Percentiles rank a stretch among this genome's conserved stretches.
These are phyloP conservation scores for Lichtheimia ornata DNA, from an alignment of 371 early-diverging fungal genomes.

Conservation along the genomic window DNA sequence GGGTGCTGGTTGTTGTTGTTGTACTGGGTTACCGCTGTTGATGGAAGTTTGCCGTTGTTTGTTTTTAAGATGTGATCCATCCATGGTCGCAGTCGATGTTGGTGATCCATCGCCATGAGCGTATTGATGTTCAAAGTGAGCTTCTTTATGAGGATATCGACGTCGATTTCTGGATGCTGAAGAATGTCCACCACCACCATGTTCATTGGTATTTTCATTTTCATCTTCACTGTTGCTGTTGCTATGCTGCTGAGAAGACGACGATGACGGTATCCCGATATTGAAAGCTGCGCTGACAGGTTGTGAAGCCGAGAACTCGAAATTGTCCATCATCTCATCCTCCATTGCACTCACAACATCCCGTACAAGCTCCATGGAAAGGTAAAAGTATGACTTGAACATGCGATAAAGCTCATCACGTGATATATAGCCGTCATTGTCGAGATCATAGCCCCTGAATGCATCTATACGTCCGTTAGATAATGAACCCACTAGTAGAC, in stretches of 20 bases:
- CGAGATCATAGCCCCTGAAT: constrained; percentile 92
- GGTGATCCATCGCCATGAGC: constrained; percentile 10
- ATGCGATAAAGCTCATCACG: constrained; percentile 83
- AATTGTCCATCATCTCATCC: constrained; percentile 85
- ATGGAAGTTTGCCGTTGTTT: constrained; percentile 7
- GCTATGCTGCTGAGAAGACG: constrained; percentile 22
- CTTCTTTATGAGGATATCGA: constrained; percentile 41
- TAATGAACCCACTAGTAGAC: not conserved
- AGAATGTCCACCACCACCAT: not conserved
- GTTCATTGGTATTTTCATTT: constrained; percentile 13
- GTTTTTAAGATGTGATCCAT: constrained; percentile 15
- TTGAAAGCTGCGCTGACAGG: constrained; percentile 94
- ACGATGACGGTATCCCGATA: constrained; percentile 71
- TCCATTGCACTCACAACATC: constrained; percentile 91
- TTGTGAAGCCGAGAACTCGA: constrained; percentile 87
- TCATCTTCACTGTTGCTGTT: constrained; percentile 14
- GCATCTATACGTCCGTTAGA: constrained; percentile 58
- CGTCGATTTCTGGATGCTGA: constrained; percentile 7
- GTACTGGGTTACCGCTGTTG: not conserved
- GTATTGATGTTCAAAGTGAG: constrained; percentile 34
- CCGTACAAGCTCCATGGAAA: constrained; percentile 86
- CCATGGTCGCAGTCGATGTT: not conserved
- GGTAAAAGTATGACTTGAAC: constrained; percentile 90
- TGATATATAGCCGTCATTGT: constrained; percentile 85
- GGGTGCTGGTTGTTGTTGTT: constrained; percentile 6